Evolutionary conservation across 495 filamentous ascomycete genomes (phyloP).

Genomic region (Pyrenula aspistea): DNA sequence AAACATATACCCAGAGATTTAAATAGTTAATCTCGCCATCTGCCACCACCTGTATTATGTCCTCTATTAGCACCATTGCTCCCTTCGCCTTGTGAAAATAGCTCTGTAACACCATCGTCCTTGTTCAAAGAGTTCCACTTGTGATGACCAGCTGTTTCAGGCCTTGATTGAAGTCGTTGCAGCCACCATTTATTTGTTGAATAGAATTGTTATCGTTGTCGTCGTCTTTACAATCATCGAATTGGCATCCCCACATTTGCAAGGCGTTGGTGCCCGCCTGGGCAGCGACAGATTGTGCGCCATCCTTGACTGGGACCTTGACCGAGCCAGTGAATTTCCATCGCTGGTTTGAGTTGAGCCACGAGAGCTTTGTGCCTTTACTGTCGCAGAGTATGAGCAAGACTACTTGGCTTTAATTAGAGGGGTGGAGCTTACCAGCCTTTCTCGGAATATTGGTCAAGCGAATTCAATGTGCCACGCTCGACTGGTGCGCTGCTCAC

Average conservation of each 20-base stretch:
- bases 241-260: background rate
- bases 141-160: background rate
- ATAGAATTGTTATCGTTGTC: background rate
- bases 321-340: background rate
- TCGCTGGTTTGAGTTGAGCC: background rate
- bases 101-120: too few relatives aligned
- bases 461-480: background rate
- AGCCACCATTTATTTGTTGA: background rate
- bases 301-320: background rate
- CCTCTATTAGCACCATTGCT: too few relatives aligned
- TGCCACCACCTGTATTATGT: too few relatives aligned
- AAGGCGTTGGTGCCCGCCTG: background rate
- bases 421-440: background rate
- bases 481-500: too few relatives aligned
- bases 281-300: background rate
- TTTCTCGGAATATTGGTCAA: background rate
- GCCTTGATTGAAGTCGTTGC: background rate
- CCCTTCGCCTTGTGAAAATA: too few relatives aligned
- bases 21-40: too few relatives aligned
- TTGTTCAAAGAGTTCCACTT: background rate
- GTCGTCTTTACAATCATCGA: background rate
- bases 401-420: too few relatives aligned
- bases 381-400: too few relatives aligned
- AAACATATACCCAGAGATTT: too few relatives aligned
- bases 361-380: background rate